These are phyloP conservation scores for Chlorella sp. DNA, from an alignment of 139 green algal genomes.

Conservation along the genomic window DNA sequence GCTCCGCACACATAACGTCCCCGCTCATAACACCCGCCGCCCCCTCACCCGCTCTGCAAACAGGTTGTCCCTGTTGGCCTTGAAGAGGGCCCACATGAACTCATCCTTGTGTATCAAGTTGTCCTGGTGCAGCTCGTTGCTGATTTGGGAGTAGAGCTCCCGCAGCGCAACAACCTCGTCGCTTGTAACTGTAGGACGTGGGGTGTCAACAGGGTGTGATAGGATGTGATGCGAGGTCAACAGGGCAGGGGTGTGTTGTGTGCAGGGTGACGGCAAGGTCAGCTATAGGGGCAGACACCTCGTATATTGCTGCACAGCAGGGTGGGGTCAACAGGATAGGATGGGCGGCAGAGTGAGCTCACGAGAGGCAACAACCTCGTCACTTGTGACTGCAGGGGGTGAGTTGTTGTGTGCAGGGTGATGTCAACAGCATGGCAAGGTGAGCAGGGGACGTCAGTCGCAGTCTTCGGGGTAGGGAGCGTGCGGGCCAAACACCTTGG, in stretches of 20 bases:
- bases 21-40: not conserved
- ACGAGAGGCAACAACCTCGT: no score
- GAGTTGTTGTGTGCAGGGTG: no score
- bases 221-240: no score
- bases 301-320: no score
- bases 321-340: no score
- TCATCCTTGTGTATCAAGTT: conserved; percentile 81
- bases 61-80: conserved; percentile 65
- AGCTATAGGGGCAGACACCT: no score
- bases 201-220: not conserved
- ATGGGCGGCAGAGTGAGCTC: no score
- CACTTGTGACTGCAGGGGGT: no score
- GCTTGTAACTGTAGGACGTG: conserved; percentile 52
- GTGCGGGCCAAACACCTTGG: no score
- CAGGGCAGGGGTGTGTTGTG: no score
- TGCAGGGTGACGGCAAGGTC: no score
- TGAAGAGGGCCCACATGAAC: conserved; percentile 73
- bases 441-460: not conserved
- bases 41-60: conserved; percentile 66
- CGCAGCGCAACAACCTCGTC: conserved; percentile 64
- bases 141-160: conserved; percentile 63
- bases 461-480: not conserved
- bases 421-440: not conserved
- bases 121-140: conserved; percentile 68
- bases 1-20: not conserved